Evolutionary conservation across 2,329 filamentous ascomycete species (phyloP).

Genomic region (Dothideomycetidae sp.): DNA sequence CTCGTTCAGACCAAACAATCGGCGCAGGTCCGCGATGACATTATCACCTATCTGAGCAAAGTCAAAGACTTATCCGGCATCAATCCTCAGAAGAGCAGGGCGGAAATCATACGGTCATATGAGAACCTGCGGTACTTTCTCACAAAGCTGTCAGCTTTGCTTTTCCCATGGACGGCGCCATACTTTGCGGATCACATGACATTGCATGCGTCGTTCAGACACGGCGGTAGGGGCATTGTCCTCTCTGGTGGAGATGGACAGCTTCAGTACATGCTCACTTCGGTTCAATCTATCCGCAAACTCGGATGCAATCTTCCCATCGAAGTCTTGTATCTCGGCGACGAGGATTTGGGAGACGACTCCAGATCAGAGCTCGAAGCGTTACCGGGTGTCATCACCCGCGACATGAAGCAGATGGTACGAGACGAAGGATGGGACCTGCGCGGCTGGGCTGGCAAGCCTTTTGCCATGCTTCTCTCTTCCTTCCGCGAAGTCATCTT

Average conservation of each 20-base stretch:
- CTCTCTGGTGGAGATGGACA: slow-evolving; percentile 33
- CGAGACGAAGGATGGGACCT: slow-evolving; percentile 32
- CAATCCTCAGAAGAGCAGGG: slow-evolving; percentile 14
- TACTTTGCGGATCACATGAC: slow-evolving; percentile 34
- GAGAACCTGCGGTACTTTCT: slow-evolving; percentile 30
- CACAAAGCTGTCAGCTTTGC: slow-evolving; percentile 24
- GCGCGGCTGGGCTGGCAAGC: slow-evolving; percentile 34
- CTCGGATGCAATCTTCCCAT: slow-evolving; percentile 28
- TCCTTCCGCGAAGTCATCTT: slow-evolving; percentile 35
- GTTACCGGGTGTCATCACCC: slow-evolving; percentile 30
- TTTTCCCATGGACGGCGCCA: slow-evolving; percentile 29
- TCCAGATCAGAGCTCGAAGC: slow-evolving; percentile 29
- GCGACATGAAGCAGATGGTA: slow-evolving; percentile 32
- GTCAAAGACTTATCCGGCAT: slow-evolving; percentile 13
- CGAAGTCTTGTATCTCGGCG: slow-evolving; percentile 31
- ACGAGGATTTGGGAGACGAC: slow-evolving; percentile 31
- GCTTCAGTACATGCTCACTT: slow-evolving; percentile 30
- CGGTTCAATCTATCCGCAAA: slow-evolving; percentile 26
- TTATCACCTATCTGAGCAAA: slow-evolving; percentile 26
- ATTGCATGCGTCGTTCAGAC: slow-evolving; percentile 29
- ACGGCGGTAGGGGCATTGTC: slow-evolving; percentile 30
- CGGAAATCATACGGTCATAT: slow-evolving; percentile 28
- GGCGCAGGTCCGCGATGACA: slow-evolving; percentile 27
- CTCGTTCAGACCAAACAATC: slow-evolving; percentile 22
- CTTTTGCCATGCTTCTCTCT: slow-evolving; percentile 33